Percentiles rank a stretch among this genome's conserved stretches.
phyloP scores from a whole-genome alignment of 371 early-diverging fungal species.

The Fennellomyces sp. region DNA sequence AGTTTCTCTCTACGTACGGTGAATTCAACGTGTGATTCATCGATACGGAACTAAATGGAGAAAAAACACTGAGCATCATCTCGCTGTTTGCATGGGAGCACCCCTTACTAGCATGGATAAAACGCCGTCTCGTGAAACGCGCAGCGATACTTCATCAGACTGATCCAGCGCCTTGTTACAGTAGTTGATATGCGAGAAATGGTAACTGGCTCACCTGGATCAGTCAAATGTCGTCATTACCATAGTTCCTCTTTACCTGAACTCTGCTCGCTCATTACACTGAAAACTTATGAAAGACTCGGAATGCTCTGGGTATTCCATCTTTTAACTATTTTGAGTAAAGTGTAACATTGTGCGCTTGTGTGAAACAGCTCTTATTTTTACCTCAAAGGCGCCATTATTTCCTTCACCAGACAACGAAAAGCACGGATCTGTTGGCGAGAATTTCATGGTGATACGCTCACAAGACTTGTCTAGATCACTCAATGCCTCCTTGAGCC shows the following conservation, averaged over 20 bases:
- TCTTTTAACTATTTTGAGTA: slow-evolving; percentile 9
- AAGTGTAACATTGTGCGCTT: neutral
- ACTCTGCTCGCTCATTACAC: slow-evolving; percentile 20
- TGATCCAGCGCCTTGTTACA: slow-evolving; percentile 38
- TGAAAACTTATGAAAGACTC: slow-evolving; percentile 37
- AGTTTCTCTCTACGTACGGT: neutral
- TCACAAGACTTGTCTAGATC: slow-evolving; percentile 35
- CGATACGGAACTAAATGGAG: slow-evolving; percentile 23
- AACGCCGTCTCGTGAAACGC: slow-evolving; percentile 29
- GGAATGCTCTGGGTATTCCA: slow-evolving; percentile 34
- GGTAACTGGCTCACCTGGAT: slow-evolving; percentile 28
- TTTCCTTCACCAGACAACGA: slow-evolving; percentile 26
- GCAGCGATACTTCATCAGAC: slow-evolving; percentile 37
- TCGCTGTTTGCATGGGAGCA: neutral
- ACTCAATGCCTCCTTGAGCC: slow-evolving; percentile 33
- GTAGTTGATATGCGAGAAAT: slow-evolving; percentile 27
- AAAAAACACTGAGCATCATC: neutral
- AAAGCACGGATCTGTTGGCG: slow-evolving; percentile 33
- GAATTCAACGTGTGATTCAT: neutral
- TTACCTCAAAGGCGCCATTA: slow-evolving; percentile 22
- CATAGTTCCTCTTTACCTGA: slow-evolving; percentile 23
- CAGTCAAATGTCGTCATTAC: neutral
- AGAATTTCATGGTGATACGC: slow-evolving; percentile 28
- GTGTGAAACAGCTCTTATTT: neutral
- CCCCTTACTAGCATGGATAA: slow-evolving; percentile 35